Conservation (phyloP, 2,329 filamentous ascomycete genomes). For the Zasmidium angulare region DNA sequence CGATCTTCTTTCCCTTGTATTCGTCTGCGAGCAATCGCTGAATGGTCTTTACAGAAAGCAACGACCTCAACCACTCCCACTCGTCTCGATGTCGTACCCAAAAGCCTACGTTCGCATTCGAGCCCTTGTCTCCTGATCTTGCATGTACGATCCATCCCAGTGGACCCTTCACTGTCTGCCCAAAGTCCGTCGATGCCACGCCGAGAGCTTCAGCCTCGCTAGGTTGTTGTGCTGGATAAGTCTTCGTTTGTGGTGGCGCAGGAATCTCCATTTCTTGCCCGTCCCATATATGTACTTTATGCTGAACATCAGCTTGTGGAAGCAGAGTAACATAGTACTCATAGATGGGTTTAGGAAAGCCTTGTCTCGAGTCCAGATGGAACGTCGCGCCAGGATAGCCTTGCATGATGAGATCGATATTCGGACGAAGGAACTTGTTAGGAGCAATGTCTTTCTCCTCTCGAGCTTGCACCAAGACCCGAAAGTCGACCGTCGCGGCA, state of each 20-base stretch:
- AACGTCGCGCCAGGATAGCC: slow-evolving; percentile 35
- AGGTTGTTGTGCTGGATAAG: slow-evolving; percentile 37
- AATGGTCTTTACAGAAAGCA: slow-evolving; percentile 30
- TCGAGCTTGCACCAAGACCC: slow-evolving; percentile 40
- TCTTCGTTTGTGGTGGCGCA: slow-evolving; percentile 33
- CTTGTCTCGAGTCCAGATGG: slow-evolving; percentile 39
- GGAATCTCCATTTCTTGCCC: slow-evolving; percentile 34
- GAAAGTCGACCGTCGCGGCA: slow-evolving; percentile 50
- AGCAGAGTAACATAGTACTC: slow-evolving; percentile 44
- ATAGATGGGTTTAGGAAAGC: slow-evolving; percentile 40
- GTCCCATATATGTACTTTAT: slow-evolving; percentile 31
- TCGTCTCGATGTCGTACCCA: slow-evolving; percentile 43
- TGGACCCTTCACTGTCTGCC: slow-evolving; percentile 37
- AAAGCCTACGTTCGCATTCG: slow-evolving; percentile 37
- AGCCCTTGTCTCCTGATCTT: slow-evolving; percentile 36
- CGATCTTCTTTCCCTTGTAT: slow-evolving; percentile 36
- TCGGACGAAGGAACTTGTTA: slow-evolving; percentile 38
- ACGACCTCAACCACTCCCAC: slow-evolving; percentile 34
- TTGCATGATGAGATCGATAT: slow-evolving; percentile 46
- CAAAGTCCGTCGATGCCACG: slow-evolving; percentile 28
- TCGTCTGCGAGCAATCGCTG: slow-evolving; percentile 34
- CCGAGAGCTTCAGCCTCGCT: slow-evolving; percentile 26
- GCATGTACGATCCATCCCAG: slow-evolving; percentile 40
- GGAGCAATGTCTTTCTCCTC: slow-evolving; percentile 28
- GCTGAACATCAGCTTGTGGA: slow-evolving; percentile 31